Evolutionary conservation across 2,329 filamentous ascomycete species (phyloP), one percentile per base, ranked within the genome.

Genomic region (Aureobasidium uvarum): DNA sequence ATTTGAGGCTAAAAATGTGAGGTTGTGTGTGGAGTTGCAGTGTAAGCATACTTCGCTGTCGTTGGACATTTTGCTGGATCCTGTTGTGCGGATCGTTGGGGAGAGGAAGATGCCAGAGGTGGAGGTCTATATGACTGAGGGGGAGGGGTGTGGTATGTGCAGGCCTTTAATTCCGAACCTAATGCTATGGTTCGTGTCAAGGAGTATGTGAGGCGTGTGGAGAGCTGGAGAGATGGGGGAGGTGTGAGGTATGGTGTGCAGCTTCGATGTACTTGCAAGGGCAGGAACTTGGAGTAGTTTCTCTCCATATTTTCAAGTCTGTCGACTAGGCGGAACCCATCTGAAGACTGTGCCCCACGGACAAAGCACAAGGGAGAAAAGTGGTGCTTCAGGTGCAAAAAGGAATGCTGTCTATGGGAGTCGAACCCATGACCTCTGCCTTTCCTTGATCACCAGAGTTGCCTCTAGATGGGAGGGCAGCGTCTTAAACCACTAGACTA

Each of bases 401-500:
- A 63, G n/a, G 18, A 39, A 20, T 63, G 60, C 38, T 16, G 38
- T 18, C 20, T 31, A 25, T 28, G 28, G 28, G 60, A 45, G 10
- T 63, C 60, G 60, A 63, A 63, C 60, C 28, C 60, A 28, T 25
- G 60, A 63, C 25, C 38, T 63, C 38, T 54, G 48, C 60, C 41
- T 63, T 20, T 31, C 58, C 58, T 18, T n/a, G 11, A 16, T 50
- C 20, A 62, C 36, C 36, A 41, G 31, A 51, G 33, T 62, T 18
- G 2, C 43, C 20, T 41, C 23, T 33, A 16, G 25, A 23, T 63
- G 60, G 60, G 60, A 36, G 60, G 28, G 60, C 48, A 54, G 38
- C 60, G 60, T 63, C 60, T 63, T 63, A 63, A 62, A 63, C 60
- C 60, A 45, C 60, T 63, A 63, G 60, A 54, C 60, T 63, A 63